Evolutionary conservation across 495 filamentous ascomycete species (phyloP).

Genomic region (Neurospora sp.): DNA sequence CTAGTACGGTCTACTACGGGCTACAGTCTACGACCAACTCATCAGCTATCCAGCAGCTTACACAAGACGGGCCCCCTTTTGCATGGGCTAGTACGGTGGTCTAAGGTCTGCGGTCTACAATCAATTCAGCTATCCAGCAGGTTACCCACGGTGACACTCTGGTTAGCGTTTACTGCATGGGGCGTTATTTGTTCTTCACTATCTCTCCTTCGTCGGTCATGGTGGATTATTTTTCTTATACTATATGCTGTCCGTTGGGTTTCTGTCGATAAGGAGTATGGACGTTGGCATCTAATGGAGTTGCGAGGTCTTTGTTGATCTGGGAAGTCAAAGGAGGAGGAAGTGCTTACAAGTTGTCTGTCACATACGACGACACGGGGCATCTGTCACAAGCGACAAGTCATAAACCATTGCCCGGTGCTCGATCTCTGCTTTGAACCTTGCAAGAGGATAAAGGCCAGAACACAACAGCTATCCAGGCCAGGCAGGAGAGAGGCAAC

Average conservation of each 20-base stretch:
- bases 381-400: background rate
- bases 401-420: background rate
- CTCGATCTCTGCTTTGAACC: background rate
- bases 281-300: background rate
- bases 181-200: background rate
- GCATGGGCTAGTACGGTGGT: background rate
- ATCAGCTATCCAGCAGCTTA: background rate
- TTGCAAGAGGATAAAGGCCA: background rate
- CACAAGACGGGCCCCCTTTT: background rate
- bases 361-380: background rate
- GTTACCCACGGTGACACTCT: background rate
- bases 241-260: background rate
- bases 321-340: background rate
- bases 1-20: background rate
- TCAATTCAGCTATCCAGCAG: background rate
- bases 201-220: background rate
- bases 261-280: background rate
- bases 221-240: background rate
- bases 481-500: background rate
- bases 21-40: background rate
- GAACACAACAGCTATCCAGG: background rate
- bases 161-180: background rate
- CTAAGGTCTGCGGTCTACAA: background rate
- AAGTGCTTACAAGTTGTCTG: background rate
- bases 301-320: background rate